Percentiles rank a stretch among this genome's conserved stretches.
Evolutionary conservation across 768 basidiomycete species (phyloP).

Genomic region (Hypholoma fasciculare): DNA sequence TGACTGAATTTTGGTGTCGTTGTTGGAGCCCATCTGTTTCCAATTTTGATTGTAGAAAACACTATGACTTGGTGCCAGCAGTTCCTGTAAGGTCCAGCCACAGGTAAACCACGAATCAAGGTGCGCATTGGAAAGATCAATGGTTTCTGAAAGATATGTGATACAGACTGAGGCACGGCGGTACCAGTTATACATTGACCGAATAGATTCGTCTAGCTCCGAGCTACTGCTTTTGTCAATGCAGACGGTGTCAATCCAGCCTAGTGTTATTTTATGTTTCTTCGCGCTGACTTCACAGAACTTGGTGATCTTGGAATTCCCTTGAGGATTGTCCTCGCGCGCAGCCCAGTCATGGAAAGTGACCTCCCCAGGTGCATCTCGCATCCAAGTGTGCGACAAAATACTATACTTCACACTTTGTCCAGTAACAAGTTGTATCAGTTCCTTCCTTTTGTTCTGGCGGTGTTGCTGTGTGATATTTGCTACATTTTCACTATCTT

Average conservation of each 20-base stretch:
- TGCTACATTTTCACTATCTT: no score
- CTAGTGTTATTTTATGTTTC: constrained; percentile 5
- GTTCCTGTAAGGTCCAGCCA: constrained; percentile 17
- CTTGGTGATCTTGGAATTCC: no score
- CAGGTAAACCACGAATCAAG: constrained; percentile 12
- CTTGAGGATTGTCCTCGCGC: no score
- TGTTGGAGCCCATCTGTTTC: no score
- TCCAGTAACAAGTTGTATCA: no score
- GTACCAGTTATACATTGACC: constrained; percentile 17
- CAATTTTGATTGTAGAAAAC: background rate
- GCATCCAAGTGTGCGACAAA: no score
- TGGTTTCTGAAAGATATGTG: constrained; percentile 8
- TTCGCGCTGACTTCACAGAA: constrained; percentile 1
- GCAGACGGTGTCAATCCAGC: constrained; percentile 14
- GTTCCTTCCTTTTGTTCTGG: no score
- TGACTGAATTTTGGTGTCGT: no score
- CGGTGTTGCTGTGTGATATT: no score
- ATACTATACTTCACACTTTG: no score
- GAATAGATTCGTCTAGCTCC: constrained; percentile 14
- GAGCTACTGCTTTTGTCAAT: constrained; percentile 15
- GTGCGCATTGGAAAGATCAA: background rate
- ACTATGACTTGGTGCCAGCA: constrained; percentile 2
- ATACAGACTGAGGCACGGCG: constrained; percentile 4
- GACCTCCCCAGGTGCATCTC: no score
- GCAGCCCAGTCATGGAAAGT: no score